Evolutionary conservation across 2,329 filamentous ascomycete species (phyloP), one percentile per base, ranked within the genome.

Genomic region (Fusarium sulawesiense): DNA sequence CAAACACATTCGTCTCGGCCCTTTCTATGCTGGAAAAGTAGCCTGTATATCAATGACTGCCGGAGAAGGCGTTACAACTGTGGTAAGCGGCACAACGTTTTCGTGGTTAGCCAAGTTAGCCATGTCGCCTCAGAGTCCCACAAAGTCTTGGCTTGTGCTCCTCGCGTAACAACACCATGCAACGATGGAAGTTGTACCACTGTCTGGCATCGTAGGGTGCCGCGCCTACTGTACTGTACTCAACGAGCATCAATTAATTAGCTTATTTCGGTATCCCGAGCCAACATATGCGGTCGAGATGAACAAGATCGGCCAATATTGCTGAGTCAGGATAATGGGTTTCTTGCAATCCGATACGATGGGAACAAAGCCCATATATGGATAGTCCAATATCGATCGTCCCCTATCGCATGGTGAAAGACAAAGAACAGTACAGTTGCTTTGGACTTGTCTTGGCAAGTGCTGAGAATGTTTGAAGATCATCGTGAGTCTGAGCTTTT

Each of bases 401-500:
- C 60, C 49, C 47, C 54, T 41, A 50, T 70, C 48, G 53, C 53
- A 56, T 44, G 48, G 66, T 65, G 51, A 72, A 64, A 60, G 56
- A 50, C 53, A 44, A 44, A 51, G 42, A 37, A 49, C 55, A 37
- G 49, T 51, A 47, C 46, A 41, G 42, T 46, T 56, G 27, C 41
- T 64, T 61, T 62, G 49, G 44, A 30, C 48, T 48, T 18, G 63
- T 67, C 72, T 72, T 74, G 71, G 71, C 72, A 64, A 57, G 47
- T 68, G 53, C 54, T 59, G 46, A 58, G 46, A 53, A 54, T 70
- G 57, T 60, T 66, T 61, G 62, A 69, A 73, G 72, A 75, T 75
- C 72, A 72, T 73, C 63, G 66, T 64, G 64, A 70, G 62, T 59
- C 54, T 61, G 69, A 70, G 55, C 57, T 58, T 60, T 66, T 64